These are phyloP conservation scores for Fusarium sp. DNA, from an alignment of 2,329 filamentous ascomycete species.

Conservation along the genomic window DNA sequence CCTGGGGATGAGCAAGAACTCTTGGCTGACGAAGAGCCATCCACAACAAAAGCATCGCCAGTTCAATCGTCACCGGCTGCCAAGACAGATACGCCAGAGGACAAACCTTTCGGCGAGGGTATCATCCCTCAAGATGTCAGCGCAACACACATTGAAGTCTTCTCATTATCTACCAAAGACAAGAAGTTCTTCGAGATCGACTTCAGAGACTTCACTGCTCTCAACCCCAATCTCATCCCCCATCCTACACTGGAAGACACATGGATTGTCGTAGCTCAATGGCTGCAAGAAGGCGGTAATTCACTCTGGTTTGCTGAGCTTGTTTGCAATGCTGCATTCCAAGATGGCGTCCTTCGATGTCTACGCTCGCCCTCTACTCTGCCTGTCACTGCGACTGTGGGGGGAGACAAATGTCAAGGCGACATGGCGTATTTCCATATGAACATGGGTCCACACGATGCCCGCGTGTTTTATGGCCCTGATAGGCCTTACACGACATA, in stretches of 20 bases:
- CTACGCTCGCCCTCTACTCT: constrained; percentile 51
- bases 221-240: constrained; percentile 67
- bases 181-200: constrained; percentile 59
- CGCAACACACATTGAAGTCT: constrained; percentile 50
- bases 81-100: not conserved
- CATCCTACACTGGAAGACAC: constrained; percentile 58
- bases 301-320: constrained; percentile 54
- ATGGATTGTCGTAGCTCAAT: constrained; percentile 63
- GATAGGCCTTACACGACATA: constrained; percentile 60
- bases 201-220: constrained; percentile 53
- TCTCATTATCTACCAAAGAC: constrained; percentile 57
- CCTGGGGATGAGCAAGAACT: not conserved
- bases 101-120: not conserved
- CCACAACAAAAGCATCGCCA: not conserved
- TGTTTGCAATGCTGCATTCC: constrained; percentile 60
- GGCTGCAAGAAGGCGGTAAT: constrained; percentile 40
- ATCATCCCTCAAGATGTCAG: not conserved
- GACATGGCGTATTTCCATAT: constrained; percentile 53
- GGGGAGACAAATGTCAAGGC: constrained; percentile 55
- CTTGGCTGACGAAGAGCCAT: not conserved
- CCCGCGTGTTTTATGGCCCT: constrained; percentile 65
- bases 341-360: constrained; percentile 54
- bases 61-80: not conserved
- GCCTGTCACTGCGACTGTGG: constrained; percentile 57
- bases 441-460: constrained; percentile 66